Conservation (phyloP, 768 basidiomycete genomes). For the Suillus occidentalis region DNA sequence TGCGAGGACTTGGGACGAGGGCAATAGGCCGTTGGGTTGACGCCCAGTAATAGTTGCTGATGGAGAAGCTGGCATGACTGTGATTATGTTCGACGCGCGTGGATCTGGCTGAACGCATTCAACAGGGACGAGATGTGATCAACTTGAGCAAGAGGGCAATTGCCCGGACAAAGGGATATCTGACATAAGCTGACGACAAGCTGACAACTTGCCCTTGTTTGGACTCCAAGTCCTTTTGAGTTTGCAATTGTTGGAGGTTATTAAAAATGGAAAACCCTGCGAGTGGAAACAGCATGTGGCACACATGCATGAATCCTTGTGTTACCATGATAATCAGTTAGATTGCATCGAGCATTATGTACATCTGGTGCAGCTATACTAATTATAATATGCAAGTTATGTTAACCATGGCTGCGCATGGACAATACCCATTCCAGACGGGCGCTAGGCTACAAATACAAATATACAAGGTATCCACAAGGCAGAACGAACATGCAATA, state of each 20-base stretch:
- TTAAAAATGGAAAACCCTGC: neutral
- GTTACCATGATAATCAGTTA: neutral
- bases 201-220: neutral
- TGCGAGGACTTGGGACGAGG: neutral
- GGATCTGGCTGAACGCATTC: neutral
- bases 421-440: neutral
- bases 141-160: neutral
- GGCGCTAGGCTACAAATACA: neutral
- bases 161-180: too few species aligned
- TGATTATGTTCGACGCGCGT: neutral
- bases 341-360: neutral
- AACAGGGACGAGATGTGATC: neutral
- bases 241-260: neutral
- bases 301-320: too few species aligned
- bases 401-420: neutral
- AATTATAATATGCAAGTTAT: neutral
- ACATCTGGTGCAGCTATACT: neutral
- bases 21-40: too few species aligned
- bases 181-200: too few species aligned
- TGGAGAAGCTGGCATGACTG: too few species aligned
- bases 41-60: too few species aligned
- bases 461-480: neutral
- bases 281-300: too few species aligned
- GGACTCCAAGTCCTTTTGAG: neutral
- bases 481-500: neutral